Base-by-base conservation (phyloP, 306 rosid species). In the Vigna angularis region DNA sequence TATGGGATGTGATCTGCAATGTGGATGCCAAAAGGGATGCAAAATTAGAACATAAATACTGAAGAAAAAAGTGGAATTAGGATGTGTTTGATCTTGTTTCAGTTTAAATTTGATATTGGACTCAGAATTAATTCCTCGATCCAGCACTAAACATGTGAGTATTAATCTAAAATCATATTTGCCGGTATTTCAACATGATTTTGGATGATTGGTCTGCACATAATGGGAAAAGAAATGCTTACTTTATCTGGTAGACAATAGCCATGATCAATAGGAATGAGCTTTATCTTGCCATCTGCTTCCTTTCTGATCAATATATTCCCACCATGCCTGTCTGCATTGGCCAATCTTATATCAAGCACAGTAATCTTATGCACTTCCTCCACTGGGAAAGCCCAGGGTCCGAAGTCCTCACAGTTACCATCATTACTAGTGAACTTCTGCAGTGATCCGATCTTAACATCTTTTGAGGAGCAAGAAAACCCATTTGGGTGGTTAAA, bases 321-420 rank as follows among this genome's bases (percentile, higher is more conserved):
- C 48, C 97, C 97, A 66, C 91, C 90, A 87, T 92, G 97, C 75
- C 95, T 84, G 67, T 92, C 97, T 68, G 95, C 89, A 83, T 92
- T 92, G n/a, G 97, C 97, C 88, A 88, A 58, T 83, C 97, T 90
- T 66, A 92, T 84, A 81, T 92, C 97, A 57, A 92, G 84, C 73
- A 92, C 93, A 69, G 86, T 82, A 78, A 92, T 90, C 81, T 88
- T 92, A 58, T 92, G 97, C 72, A 92, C 95, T 78, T 92, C 95
- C 71, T 88, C 87, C 66, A 85, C 87, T 0, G 93, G 89, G 74
- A 92, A 92, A 5, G 70, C 72, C 61, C 83, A 73, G 5, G 91
- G 91, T 59, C 97, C 95, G 80, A 90, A 81, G 74, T 92, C 95
- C 91, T 92, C 95, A 66, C 95, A 92, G 53, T 85, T 90, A 20